Evolutionary conservation across 805 yeast genomes (phyloP), one percentile per base, ranked within the genome.

Genomic region (Monosporozyma aquatica): DNA sequence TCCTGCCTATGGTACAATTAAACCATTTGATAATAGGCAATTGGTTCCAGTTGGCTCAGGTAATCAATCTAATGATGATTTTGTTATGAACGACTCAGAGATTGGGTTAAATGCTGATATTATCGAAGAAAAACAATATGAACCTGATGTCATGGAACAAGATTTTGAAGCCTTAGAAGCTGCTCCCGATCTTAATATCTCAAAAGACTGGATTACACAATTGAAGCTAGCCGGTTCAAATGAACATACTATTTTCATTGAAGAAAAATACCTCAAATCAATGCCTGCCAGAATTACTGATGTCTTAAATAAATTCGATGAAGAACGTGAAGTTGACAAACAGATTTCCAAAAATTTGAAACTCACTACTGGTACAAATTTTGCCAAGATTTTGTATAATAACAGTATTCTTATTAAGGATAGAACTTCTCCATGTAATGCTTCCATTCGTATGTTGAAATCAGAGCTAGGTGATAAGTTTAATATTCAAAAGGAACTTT

Each of bases 171-270:
- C 64, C 47, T 59, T 67, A 34, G 72, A 69, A 47, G 66, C 58
- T 4, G 64, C 65, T 22, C 71, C 78, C 1, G 56, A 67, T 23
- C 63, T 77, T 33, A 73, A 77, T 1, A 67, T 69, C 1, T 69
- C 81, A 6, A 67, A 68, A 25, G 73, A 79, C 48, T 84, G 94
- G 90, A 66, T 74, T 20, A 66, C 71, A 11, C 90, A 82, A 52
- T 56, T 82, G 38, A 72, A 70, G 37, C 52, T 81, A n/a, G 70
- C 80, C 5, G 69, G 58, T 9, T 56, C 42, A 1, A 44, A 54
- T 9, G 25, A 47, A 10, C 47, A 47, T 18, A 59, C 67, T 2
- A 49, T 61, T 0, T 70, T 73, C 48, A 13, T 20, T 2, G 22
- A 18, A 3, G 29, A 13, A 11, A 61, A 67, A 5, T n/a, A 25